These are phyloP conservation scores for Plasmodium cynomolgi DNA, from an alignment of 169 alveolate genomes.

Conservation along the genomic window DNA sequence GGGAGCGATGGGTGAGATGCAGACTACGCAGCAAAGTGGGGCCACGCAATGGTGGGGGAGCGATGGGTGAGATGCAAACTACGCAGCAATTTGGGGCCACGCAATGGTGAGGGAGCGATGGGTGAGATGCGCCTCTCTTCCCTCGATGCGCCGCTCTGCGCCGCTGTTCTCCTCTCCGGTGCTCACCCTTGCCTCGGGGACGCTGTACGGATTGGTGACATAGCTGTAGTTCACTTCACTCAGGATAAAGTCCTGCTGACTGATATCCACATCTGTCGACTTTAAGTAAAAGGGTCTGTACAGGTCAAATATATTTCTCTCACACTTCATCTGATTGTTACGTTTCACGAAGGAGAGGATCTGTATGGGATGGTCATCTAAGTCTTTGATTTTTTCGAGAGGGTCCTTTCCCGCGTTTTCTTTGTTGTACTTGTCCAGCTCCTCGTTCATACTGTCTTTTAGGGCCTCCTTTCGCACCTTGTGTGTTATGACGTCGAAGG, in stretches of 20 bases:
- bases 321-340: slow-evolving; percentile 60
- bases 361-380: slow-evolving; percentile 40
- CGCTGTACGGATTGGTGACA: slow-evolving; percentile 44
- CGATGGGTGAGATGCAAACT: not conserved
- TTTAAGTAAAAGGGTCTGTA: slow-evolving; percentile 54
- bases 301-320: slow-evolving; percentile 49
- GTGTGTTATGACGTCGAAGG: slow-evolving; percentile 66
- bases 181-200: slow-evolving; percentile 37
- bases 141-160: not conserved
- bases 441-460: slow-evolving; percentile 58
- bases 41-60: not conserved
- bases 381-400: not conserved
- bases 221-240: slow-evolving; percentile 35
- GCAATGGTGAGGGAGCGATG: not conserved
- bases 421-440: slow-evolving; percentile 23
- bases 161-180: not conserved
- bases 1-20: too few species aligned
- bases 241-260: slow-evolving; percentile 1
- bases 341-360: slow-evolving; percentile 38
- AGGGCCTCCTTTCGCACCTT: slow-evolving; percentile 50
- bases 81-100: not conserved
- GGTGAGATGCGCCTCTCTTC: not conserved
- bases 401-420: not conserved
- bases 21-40: too few species aligned
- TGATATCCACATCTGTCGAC: slow-evolving; percentile 26